phyloP scores from a whole-genome alignment of 352 stramenopile species.

The Pythium monospermum region DNA sequence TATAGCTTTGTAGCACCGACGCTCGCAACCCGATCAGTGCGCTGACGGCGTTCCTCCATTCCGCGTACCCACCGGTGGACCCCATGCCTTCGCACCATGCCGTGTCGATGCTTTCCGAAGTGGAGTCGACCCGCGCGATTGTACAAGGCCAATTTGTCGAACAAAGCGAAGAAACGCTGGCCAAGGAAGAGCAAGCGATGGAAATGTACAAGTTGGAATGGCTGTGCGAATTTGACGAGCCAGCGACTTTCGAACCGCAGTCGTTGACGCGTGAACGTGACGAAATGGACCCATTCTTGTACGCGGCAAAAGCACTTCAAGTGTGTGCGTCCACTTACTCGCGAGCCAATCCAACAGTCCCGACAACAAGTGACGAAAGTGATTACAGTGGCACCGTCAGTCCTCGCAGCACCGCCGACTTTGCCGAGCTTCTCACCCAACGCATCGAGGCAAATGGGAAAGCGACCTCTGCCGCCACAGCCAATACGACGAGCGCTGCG shows the following conservation, averaged over 20 bases:
- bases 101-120: conserved; percentile 10
- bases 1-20: conserved; percentile 29
- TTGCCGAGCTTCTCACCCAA: conserved; percentile 18
- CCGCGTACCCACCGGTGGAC: conserved; percentile 1
- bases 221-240: conserved; percentile 40
- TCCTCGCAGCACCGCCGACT: conserved; percentile 15
- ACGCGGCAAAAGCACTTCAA: conserved; percentile 25
- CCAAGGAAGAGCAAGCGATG: not conserved
- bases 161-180: conserved; percentile 2
- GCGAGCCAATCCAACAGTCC: not conserved
- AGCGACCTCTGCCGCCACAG: not conserved
- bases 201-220: conserved; percentile 39
- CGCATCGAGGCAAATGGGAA: conserved; percentile 9
- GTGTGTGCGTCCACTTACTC: conserved; percentile 25
- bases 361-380: no score
- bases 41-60: conserved; percentile 33
- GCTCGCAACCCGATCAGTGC: conserved; percentile 24
- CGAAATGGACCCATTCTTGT: conserved; percentile 34
- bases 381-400: no score
- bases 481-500: no score
- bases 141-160: not conserved
- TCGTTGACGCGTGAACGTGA: conserved; percentile 29
- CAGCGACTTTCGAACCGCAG: conserved; percentile 22
- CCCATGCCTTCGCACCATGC: not conserved
- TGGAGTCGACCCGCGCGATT: not conserved